A percentile compares a stretch with the other conserved stretches of the same genome.
phyloP scores from a whole-genome alignment of 192 early-diverging fungal genomes.

The Gamsiella multidivaricata region DNA sequence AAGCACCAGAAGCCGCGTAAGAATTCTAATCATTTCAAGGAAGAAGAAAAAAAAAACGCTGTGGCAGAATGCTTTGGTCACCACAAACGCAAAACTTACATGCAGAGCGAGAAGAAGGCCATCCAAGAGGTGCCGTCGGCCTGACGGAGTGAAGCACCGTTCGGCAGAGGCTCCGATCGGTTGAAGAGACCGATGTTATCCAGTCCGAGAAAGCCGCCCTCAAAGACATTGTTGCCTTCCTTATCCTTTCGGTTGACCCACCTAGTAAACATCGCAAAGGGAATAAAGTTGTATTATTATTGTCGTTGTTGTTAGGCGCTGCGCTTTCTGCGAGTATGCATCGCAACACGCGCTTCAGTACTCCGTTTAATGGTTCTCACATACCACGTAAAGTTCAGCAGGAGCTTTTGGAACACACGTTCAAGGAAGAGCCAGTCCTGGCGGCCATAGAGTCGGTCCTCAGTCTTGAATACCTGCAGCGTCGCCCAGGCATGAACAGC shows the following conservation, averaged over 20 bases:
- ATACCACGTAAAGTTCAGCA: slow-evolving; percentile 53
- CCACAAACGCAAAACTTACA: slow-evolving; percentile 15
- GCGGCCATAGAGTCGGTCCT: slow-evolving; percentile 27
- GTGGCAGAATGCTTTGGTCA: too few species aligned
- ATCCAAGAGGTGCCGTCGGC: slow-evolving; percentile 68
- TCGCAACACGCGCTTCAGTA: not conserved
- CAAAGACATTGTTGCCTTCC: slow-evolving; percentile 64
- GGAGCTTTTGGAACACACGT: slow-evolving; percentile 45
- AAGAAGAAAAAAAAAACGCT: not conserved
- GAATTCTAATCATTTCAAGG: too few species aligned
- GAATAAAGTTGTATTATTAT: not conserved
- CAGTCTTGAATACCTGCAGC: slow-evolving; percentile 42
- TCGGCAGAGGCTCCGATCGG: slow-evolving; percentile 60
- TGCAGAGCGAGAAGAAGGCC: slow-evolving; percentile 56
- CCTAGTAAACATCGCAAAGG: slow-evolving; percentile 8
- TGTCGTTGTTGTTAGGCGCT: too few species aligned
- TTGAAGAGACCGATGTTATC: slow-evolving; percentile 70
- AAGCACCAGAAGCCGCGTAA: not conserved
- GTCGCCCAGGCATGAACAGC: slow-evolving; percentile 53
- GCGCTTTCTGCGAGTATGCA: not conserved
- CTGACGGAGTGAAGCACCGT: slow-evolving; percentile 57
- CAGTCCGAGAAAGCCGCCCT: slow-evolving; percentile 65
- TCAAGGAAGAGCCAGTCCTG: slow-evolving; percentile 38
- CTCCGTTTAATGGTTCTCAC: not conserved
- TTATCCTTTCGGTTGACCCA: slow-evolving; percentile 68